Base-by-base conservation (phyloP, 352 stramenopile genomes). In the Pythium brachiatum region DNA sequence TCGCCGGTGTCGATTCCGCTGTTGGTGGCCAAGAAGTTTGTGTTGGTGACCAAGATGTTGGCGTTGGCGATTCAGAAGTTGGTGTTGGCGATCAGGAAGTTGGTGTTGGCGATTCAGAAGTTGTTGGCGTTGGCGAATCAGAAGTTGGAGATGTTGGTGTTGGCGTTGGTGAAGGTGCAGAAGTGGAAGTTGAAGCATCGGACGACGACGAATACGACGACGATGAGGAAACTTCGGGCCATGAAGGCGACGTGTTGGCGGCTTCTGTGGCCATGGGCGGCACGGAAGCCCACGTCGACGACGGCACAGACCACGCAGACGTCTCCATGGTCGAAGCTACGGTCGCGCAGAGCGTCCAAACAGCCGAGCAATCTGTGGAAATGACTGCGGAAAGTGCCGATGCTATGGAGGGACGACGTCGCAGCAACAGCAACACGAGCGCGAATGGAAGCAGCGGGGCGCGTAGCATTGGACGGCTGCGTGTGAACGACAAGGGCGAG, bases 401-500 rank as follows among this genome's bases (percentile, higher is more conserved):
- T 5, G 27, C 8, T 18, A 7, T 54, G 4, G 27, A 54, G 27
- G 26, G 3, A 21, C 56, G 36, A 26, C 27, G 26, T 11, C 48
- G 21, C 52, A 38, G 25, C 53, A 43, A 51, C 38, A 51, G 52
- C 41, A 54, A 51, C 61, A 52, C 34, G 18, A 56, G 56, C 31
- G 15, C 25, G 23, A 29, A 53, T 32, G 31, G 27, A 18, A 29
- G 18, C 39, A 20, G 0, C 31, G 27, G 18, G 29, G 60, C 41
- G 41, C 59, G 54, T 16, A 54, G 43, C 55, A 46, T 64, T 15
- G 59, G 55, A 1, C 55, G 66, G 7, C 36, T 73, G 41, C 72
- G 70, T 27, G 48, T 72, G 32, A 72, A 74, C 23, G 79, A 85
- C 62, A 89, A 89, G 67, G 66, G 67, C 60, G 80, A 89, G 56